A percentile compares a stretch with the other conserved stretches of the same genome.
Evolutionary conservation across 2,329 filamentous ascomycete genomes (phyloP).

Genomic region (Stemphylium vesicarium): DNA sequence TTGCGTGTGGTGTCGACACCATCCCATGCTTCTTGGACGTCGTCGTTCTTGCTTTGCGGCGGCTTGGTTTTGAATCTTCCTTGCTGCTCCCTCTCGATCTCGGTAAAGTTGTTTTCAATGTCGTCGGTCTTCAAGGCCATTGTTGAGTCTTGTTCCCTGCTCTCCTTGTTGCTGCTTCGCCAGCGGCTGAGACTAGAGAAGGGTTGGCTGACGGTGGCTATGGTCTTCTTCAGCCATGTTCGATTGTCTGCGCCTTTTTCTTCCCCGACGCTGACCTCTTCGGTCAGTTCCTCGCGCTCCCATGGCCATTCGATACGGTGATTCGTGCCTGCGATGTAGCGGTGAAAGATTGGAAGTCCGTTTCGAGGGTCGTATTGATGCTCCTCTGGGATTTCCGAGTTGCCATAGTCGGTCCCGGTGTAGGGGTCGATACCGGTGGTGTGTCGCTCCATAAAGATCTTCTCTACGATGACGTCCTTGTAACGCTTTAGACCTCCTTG

Average conservation of each 20-base stretch:
- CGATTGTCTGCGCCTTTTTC: constrained; percentile 17
- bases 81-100: constrained; percentile 21
- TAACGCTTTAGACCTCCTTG: constrained; percentile 59
- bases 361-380: constrained; percentile 41
- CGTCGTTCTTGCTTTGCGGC: constrained; percentile 20
- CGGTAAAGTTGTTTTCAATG: constrained; percentile 3
- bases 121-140: constrained; percentile 2
- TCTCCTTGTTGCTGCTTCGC: constrained; percentile 16
- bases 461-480: constrained; percentile 59
- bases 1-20: constrained; percentile 76
- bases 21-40: constrained; percentile 40
- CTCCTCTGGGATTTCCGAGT: constrained; percentile 32
- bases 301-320: constrained; percentile 42
- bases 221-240: constrained; percentile 20
- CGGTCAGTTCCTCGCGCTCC: constrained; percentile 27
- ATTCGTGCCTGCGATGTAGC: constrained; percentile 46
- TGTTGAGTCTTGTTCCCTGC: constrained; percentile 1
- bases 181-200: constrained; percentile 26
- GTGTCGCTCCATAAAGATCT: constrained; percentile 40
- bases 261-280: constrained; percentile 7
- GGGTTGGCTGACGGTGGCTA: constrained; percentile 25
- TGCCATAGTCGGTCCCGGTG: constrained; percentile 36
- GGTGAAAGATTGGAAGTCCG: constrained; percentile 39
- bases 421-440: constrained; percentile 41
- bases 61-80: constrained; percentile 12